Evolutionary conservation across 768 basidiomycete species (phyloP).

Genomic region (Pulveroboletus sp.): DNA sequence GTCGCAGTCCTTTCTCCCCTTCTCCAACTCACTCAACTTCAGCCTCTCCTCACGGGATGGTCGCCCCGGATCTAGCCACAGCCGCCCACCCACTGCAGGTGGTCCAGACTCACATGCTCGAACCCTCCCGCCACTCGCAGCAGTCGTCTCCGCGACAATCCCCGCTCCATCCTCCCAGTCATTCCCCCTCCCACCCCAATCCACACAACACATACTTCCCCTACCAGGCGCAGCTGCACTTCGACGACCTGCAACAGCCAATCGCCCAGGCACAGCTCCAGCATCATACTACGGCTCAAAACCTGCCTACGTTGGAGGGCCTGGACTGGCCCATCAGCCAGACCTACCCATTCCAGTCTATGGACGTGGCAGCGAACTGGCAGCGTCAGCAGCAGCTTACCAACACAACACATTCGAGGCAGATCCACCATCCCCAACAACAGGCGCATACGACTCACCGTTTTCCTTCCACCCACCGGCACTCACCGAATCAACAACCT

Average conservation of each 20-base stretch:
- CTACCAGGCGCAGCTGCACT: conserved; percentile 51
- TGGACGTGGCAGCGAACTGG: conserved; percentile 40
- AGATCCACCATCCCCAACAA: conserved; percentile 29
- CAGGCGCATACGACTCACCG: conserved; percentile 53
- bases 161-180: conserved; percentile 40
- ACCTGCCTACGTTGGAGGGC: conserved; percentile 46
- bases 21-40: conserved; percentile 46
- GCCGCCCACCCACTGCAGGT: conserved; percentile 53
- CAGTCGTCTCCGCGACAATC: conserved; percentile 73
- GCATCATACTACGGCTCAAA: conserved; percentile 54
- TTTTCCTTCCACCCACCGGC: conserved; percentile 77
- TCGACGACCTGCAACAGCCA: conserved; percentile 55
- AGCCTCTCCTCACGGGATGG: conserved; percentile 38
- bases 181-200: conserved; percentile 39
- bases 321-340: conserved; percentile 50
- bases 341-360: conserved; percentile 39
- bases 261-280: conserved; percentile 69
- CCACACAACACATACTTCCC: conserved; percentile 51
- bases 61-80: conserved; percentile 46
- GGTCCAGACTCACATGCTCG: conserved; percentile 40
- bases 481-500: conserved; percentile 36
- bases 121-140: conserved; percentile 70
- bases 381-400: conserved; percentile 32
- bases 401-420: conserved; percentile 27
- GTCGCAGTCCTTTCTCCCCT: conserved; percentile 70